Evolutionary conservation across 169 alveolate genomes (phyloP), one percentile per base, ranked within the genome.

Genomic region (Plasmodium fragile): DNA sequence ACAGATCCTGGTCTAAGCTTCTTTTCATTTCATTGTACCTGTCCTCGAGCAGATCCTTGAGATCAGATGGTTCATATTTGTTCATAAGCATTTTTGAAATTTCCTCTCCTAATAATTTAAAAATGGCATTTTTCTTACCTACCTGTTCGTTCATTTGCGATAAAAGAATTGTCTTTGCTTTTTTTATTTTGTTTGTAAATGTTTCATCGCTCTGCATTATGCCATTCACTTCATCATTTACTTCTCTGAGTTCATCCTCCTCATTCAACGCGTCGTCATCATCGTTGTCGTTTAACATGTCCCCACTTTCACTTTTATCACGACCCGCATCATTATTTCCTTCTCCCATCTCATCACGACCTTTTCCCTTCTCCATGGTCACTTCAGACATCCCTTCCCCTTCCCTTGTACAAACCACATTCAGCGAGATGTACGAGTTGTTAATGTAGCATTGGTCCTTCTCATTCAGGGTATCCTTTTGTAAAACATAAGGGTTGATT

Each of bases 21-120:
- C 73, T 73, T 7, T 41, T 85, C 65, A 73, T 22, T 75, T 85
- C 93, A 4, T 85, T 85, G 59, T 85, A 85, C 25, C 85, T 10
- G 22, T 85, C 93, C 32, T 85, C 93, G 3, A 85, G 8, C 25
- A 85, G 16, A 25, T 85, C 93, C 16, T 73, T 73, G 28, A 85
- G n/a, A 30, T 85, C 93, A 2, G 55, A 16, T 0, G 71, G 18
- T 3, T 52, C 78, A 85, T 84, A 72, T 32, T 28, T 73, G 0
- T 73, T 36, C 18, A 49, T n/a, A 1, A 34, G 0, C 25, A 72
- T 39, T 18, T 8, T 2, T 0, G 79, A 72, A 3, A 85, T 5
- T 32, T 25, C 30, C 10, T 85, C 34, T 52, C 70, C 93, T 69
- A 85, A 25, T 34, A 73, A 25, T 13, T 72, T 59, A 22, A 85